Evolutionary conservation across 306 rosid species (phyloP).

Genomic region (Quercus parvula): DNA sequence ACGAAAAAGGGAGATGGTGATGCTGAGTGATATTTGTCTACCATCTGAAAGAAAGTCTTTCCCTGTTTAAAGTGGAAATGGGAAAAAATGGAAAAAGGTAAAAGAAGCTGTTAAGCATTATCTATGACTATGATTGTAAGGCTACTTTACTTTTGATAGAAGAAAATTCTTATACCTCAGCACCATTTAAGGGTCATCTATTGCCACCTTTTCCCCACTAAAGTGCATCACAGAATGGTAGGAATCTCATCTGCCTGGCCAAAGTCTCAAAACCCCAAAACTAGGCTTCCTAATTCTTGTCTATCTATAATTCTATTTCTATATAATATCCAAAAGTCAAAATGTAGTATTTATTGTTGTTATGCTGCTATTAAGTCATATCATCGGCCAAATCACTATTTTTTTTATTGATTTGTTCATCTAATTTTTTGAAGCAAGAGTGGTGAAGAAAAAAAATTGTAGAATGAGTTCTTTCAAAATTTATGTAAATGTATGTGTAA

Average conservation of each 20-base stretch:
- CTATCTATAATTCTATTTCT: too few relatives aligned
- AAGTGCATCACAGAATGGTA: constrained; percentile 33
- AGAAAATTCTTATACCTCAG: constrained; percentile 33
- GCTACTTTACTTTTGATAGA: constrained; percentile 48
- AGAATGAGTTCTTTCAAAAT: too few relatives aligned
- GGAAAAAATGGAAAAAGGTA: constrained; percentile 7
- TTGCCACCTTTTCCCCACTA: constrained; percentile 21
- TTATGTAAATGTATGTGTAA: too few relatives aligned
- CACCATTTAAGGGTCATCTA: constrained; percentile 30
- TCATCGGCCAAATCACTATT: too few relatives aligned
- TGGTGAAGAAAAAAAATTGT: too few relatives aligned
- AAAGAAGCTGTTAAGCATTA: constrained; percentile 18
- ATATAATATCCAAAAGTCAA: too few relatives aligned
- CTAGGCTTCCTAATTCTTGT: too few relatives aligned
- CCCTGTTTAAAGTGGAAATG: constrained; percentile 14
- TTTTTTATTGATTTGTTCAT: too few relatives aligned
- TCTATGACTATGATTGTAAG: constrained; percentile 15
- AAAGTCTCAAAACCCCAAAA: background rate
- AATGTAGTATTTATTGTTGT: too few relatives aligned
- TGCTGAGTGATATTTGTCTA: constrained; percentile 14
- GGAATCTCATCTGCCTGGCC: constrained; percentile 19
- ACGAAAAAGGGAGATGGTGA: background rate
- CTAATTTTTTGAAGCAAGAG: too few relatives aligned
- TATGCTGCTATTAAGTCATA: too few relatives aligned
- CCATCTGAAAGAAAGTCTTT: constrained; percentile 24